Percentiles rank a stretch among this genome's conserved stretches.
Evolutionary conservation across 208 protist genomes (phyloP).

Genomic region (Wallacemonas sp.): DNA sequence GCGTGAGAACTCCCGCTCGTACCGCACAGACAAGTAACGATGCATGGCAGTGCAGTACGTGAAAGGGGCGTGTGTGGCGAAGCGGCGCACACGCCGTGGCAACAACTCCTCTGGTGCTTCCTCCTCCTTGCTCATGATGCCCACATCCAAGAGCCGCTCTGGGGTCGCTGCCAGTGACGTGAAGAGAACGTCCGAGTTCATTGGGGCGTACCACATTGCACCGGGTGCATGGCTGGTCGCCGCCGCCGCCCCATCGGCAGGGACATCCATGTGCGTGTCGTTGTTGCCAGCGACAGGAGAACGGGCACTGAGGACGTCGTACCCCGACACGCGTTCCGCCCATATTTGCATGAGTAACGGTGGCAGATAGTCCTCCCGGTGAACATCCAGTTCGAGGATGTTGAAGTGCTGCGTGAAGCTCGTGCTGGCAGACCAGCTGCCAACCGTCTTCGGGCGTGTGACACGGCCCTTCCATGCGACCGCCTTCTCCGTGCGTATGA

Average conservation of each 20-base stretch:
- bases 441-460: slow-evolving; percentile 13
- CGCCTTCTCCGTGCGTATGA: slow-evolving; percentile 43
- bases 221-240: not conserved
- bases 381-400: slow-evolving; percentile 34
- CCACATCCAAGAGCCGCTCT: not conserved
- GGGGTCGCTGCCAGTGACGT: not conserved
- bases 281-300: not conserved
- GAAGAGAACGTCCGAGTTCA: not conserved
- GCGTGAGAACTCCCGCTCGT: slow-evolving; percentile 35
- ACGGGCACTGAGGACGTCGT: not conserved
- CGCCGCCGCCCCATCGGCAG: too few relatives aligned
- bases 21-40: slow-evolving; percentile 33
- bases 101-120: not conserved
- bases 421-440: slow-evolving; percentile 21
- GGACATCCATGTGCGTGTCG: not conserved
- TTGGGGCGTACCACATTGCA: not conserved
- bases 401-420: slow-evolving; percentile 38
- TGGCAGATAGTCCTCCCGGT: slow-evolving; percentile 28
- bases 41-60: slow-evolving; percentile 65
- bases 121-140: slow-evolving; percentile 7
- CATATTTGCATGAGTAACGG: slow-evolving; percentile 11
- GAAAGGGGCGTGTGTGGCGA: slow-evolving; percentile 60
- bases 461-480: slow-evolving; percentile 7
- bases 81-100: slow-evolving; percentile 25
- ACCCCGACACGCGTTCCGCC: not conserved